Percentiles rank a stretch among this genome's conserved stretches.
phyloP scores from a whole-genome alignment of 31 red algal species.

The Asparagopsis taxiformis region DNA sequence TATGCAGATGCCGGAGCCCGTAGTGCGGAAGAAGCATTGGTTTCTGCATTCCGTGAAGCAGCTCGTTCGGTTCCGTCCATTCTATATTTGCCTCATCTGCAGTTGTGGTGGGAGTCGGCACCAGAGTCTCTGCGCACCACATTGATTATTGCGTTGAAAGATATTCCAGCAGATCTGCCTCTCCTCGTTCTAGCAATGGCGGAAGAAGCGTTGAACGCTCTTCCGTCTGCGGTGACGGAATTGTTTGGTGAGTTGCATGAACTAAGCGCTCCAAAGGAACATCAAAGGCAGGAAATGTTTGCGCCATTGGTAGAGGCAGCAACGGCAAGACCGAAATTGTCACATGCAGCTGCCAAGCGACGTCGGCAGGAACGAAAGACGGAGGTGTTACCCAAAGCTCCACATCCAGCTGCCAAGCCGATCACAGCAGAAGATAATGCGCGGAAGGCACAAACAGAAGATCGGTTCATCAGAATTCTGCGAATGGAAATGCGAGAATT shows the following conservation, averaged over 20 bases:
- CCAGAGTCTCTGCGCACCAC: constrained; percentile 33
- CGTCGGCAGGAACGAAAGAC: constrained; percentile 19
- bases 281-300: constrained; percentile 34
- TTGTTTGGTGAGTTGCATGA: constrained; percentile 47
- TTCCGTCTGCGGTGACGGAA: constrained; percentile 48
- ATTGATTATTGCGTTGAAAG: constrained; percentile 53
- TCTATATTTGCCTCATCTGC: constrained; percentile 81
- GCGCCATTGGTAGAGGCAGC: constrained; percentile 33
- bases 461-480: constrained; percentile 55
- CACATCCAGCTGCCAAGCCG: constrained; percentile 30
- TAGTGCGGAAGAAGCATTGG: constrained; percentile 71
- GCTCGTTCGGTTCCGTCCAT: constrained; percentile 65
- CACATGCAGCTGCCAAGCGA: constrained; percentile 17
- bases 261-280: constrained; percentile 47
- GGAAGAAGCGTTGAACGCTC: constrained; percentile 19
- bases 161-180: constrained; percentile 69
- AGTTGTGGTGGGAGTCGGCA: constrained; percentile 75
- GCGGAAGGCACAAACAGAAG: constrained; percentile 33
- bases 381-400: constrained; percentile 55
- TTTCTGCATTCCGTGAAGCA: constrained; percentile 76
- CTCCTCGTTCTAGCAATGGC: constrained; percentile 75
- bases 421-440: constrained; percentile 18
- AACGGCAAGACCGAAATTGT: constrained; percentile 25
- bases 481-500: constrained; percentile 89
- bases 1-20: constrained; percentile 58